Evolutionary conservation across 495 filamentous ascomycete genomes (phyloP), one percentile per base, ranked within the genome.

Genomic region (Astrothelium subdiscretum): DNA sequence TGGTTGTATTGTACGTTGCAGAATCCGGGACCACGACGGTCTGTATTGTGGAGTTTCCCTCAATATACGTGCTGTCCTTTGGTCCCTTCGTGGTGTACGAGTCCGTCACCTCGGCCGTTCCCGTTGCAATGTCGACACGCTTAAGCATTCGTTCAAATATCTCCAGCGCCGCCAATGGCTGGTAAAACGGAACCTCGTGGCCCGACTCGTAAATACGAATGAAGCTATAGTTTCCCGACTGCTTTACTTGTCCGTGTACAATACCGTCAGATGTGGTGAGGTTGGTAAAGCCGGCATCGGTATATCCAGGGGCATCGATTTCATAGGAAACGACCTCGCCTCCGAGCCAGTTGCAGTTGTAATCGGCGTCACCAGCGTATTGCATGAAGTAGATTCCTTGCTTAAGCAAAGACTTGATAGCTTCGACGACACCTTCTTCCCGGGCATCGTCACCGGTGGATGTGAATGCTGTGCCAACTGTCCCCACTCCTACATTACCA

Each of bases 31-130:
- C 32, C 35, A 59, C 57, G 6, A 42, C 27, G 6, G 24, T 32
- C 62, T 63, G 62, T 3, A 63, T 40, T 13, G 62, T 63, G 58
- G 62, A 52, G 24, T 59, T 59, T 18, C 62, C 62, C 22, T 63
- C 57, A 3, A 15, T 10, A 38, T 76, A 70, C 3, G 74, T 78
- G 3, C 83, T 76, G 59, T 79, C 78, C 31, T 68, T 60, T 8
- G 77, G 71, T 8, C 85, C 85, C 5, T 74, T 76, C 5, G 80
- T 86, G 59, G 74, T 74, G 67, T 81, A 87, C 22, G 62, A 67
- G 10, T 71, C 68, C 3, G 80, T 72, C 63, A 83, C 70, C 31
- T 80, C 70, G 11, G 62, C 44, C 24, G 72, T 71, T 5, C 83
- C 83, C 13, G 80, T 77, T 31, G 67, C 67, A 18, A 75, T 64